A percentile compares a stretch with the other conserved stretches of the same genome.
Evolutionary conservation across 78 protist genomes (phyloP).

Genomic region (Planoprotostelium fungivorum): DNA sequence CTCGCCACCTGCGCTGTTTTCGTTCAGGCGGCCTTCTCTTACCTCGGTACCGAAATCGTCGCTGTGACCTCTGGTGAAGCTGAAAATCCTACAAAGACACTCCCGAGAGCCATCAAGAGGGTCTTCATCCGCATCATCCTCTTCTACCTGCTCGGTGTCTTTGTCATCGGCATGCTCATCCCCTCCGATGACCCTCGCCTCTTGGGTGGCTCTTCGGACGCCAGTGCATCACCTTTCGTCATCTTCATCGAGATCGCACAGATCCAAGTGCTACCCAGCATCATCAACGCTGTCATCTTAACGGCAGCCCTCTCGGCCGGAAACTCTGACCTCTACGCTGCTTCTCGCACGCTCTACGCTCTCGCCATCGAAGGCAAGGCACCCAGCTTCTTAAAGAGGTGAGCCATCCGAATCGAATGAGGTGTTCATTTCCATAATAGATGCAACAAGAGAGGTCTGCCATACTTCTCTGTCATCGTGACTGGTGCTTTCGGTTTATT

Average conservation of each 20-base stretch:
- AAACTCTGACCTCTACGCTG: background rate
- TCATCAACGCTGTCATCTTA: background rate
- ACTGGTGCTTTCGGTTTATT: background rate
- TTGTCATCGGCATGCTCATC: background rate
- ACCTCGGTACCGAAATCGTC: background rate
- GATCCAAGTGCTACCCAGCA: background rate
- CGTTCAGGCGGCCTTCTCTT: conserved; percentile 1
- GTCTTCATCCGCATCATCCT: background rate
- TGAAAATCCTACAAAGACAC: background rate
- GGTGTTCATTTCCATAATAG: background rate
- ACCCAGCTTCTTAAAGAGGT: background rate
- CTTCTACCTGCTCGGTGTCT: background rate
- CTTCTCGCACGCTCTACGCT: conserved; percentile 6
- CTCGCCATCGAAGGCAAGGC: conserved; percentile 1
- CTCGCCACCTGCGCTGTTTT: background rate
- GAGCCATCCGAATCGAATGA: background rate
- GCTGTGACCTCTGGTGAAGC: conserved; percentile 6
- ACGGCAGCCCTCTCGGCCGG: background rate
- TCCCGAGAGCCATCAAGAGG: background rate
- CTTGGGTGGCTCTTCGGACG: background rate
- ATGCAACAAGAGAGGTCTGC: background rate
- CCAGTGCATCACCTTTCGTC: background rate
- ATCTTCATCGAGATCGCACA: background rate
- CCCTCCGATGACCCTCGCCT: background rate
- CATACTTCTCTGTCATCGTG: background rate